These are phyloP conservation scores for Ceratobasidium sp. DNA, from an alignment of 1,284 basidiomycete species.

Conservation along the genomic window DNA sequence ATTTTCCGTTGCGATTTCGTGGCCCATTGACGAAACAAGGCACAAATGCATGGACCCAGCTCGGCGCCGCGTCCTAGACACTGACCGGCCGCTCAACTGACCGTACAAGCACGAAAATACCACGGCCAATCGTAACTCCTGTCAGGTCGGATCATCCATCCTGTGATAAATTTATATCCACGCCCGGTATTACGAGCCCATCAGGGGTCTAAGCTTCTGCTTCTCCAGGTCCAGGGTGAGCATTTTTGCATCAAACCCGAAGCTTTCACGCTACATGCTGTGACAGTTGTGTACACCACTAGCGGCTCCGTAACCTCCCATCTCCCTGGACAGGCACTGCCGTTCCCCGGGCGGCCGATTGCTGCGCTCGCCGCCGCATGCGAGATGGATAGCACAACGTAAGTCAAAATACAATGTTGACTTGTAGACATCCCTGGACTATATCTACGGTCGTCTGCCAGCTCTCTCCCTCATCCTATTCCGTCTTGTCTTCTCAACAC, in stretches of 20 bases:
- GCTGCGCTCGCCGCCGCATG: conserved; percentile 10
- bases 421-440: neutral
- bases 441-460: neutral
- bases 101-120: neutral
- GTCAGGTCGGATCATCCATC: neutral
- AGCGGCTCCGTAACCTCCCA: neutral
- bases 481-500: neutral
- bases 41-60: neutral
- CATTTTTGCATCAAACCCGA: neutral
- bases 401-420: neutral
- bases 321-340: neutral
- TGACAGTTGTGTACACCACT: neutral
- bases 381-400: neutral
- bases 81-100: neutral
- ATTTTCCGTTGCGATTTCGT: neutral
- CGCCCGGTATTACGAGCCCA: neutral
- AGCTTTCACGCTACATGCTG: neutral
- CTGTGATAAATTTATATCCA: neutral
- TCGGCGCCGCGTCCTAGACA: neutral
- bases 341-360: neutral
- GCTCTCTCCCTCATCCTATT: neutral
- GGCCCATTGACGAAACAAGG: neutral
- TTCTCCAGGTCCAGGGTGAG: neutral
- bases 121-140: neutral
- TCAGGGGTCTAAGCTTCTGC: neutral